Conservation (phyloP, 208 protist species). For the Leishmania tarentolae region DNA sequence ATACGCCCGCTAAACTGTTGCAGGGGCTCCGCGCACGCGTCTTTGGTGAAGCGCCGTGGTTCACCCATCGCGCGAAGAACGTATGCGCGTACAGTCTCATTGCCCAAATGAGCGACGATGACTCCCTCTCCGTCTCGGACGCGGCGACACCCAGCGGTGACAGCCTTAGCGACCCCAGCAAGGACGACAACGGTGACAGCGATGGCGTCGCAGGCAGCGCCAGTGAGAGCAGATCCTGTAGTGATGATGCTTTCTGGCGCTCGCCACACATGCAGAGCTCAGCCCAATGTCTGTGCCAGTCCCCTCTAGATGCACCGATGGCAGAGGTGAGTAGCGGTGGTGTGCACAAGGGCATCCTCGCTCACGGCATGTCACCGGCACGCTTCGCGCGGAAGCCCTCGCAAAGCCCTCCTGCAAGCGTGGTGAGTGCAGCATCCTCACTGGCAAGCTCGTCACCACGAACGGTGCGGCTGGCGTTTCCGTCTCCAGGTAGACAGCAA, state of each 20-base stretch:
- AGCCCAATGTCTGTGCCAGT: not conserved
- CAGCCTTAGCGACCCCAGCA: not conserved
- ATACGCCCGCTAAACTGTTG: not conserved
- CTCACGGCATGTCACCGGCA: slow-evolving; percentile 12
- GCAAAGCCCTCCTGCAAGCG: not conserved
- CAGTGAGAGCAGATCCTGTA: slow-evolving; percentile 3
- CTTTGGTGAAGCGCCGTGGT: slow-evolving; percentile 35
- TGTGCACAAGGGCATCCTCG: not conserved
- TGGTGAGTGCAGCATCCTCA: not conserved
- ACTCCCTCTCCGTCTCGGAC: not conserved
- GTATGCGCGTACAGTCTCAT: not conserved
- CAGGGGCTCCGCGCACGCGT: slow-evolving; percentile 5
- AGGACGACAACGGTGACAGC: not conserved
- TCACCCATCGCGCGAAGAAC: not conserved
- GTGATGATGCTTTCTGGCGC: not conserved
- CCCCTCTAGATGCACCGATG: not conserved
- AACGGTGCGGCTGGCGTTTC: not conserved
- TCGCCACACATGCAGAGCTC: not conserved
- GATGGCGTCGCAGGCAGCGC: not conserved
- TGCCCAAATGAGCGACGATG: not conserved
- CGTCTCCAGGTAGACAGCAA: not conserved
- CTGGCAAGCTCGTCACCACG: not conserved
- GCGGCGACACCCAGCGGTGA: not conserved
- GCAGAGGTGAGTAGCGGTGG: not conserved
- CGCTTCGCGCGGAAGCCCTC: slow-evolving; percentile 12